Conservation (phyloP, 495 filamentous ascomycete species). For the Extremus antarcticus region DNA sequence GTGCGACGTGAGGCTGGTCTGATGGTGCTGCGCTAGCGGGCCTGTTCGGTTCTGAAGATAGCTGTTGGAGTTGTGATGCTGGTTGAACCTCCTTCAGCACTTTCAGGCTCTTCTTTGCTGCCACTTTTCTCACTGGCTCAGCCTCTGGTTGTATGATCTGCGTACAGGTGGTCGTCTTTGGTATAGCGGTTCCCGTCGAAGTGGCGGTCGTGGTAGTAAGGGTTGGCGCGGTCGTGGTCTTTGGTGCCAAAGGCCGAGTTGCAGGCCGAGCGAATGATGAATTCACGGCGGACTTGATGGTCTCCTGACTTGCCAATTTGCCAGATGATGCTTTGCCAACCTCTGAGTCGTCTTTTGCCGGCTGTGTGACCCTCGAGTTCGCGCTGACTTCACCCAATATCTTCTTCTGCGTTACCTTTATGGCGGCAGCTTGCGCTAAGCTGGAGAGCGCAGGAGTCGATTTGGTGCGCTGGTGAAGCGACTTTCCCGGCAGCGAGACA, state of each 20-base stretch:
- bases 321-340: slow-evolving; percentile 37
- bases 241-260: slow-evolving; percentile 9
- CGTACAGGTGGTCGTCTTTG: not conserved
- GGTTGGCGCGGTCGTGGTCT: slow-evolving; percentile 1
- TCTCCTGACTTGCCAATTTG: slow-evolving; percentile 23
- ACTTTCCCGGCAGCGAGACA: slow-evolving; percentile 41
- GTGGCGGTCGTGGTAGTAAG: not conserved
- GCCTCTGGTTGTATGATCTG: not conserved
- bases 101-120: slow-evolving; percentile 49
- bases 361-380: slow-evolving; percentile 40
- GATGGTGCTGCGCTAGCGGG: slow-evolving; percentile 16
- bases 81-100: slow-evolving; percentile 55
- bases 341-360: slow-evolving; percentile 39
- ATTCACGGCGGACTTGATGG: slow-evolving; percentile 1
- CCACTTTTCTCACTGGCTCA: slow-evolving; percentile 29
- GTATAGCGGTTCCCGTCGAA: not conserved
- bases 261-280: slow-evolving; percentile 11
- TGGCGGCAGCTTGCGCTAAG: slow-evolving; percentile 42
- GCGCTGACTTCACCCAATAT: slow-evolving; percentile 77
- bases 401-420: slow-evolving; percentile 62
- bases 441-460: slow-evolving; percentile 59
- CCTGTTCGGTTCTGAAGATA: not conserved
- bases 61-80: not conserved
- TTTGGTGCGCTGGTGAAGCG: slow-evolving; percentile 70
- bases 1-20: slow-evolving; percentile 7